Evolutionary conservation across 2,329 filamentous ascomycete genomes (phyloP), one percentile per base, ranked within the genome.

Genomic region (Neopestalotiopsis sp.): DNA sequence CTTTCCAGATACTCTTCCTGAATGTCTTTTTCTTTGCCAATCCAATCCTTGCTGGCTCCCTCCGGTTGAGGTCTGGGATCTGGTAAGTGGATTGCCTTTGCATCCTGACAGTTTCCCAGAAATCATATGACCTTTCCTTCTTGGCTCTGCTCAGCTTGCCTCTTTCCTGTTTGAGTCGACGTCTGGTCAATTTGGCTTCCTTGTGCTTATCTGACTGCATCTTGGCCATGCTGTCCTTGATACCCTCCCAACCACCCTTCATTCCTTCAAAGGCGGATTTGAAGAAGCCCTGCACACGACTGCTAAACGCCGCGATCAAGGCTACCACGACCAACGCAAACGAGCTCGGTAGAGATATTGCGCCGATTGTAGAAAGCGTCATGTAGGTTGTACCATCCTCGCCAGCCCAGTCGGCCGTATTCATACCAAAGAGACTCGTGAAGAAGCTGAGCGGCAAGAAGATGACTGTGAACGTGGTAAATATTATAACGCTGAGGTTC

Each of bases 371-470:
- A 14, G 70, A 72, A 7, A 88, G 77, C 2, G 80, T 77, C 1
- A 84, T 77, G 12, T 86, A 81, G 30, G 10, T 17, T 28, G 85
- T 80, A n/a, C 75, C 70, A 9, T 75, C 71, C 17, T 80, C 80
- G 1, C 82, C 85, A 38, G 85, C 86, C 89, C 89, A 90, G 76
- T 91, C 88, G 4, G 77, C 79, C 2, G 88, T 88, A 73, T 91
- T 91, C 85, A 91, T 91, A 66, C 89, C 89, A 67, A 91, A 91
- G 0, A 91, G 75, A 2, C 87, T 86, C 0, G 89, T 91, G 76
- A 91, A 91, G 79, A 91, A 91, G 20, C 87, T 89, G 5, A 91
- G 76, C 0, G 89, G 89, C 1, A 91, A 79, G 78, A 90, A 91
- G 24, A 91, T 89, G 68, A 91, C 86, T 10, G 87, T 89, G 69